Percentiles rank a stretch among this genome's conserved stretches.
Conservation (phyloP, 1,284 basidiomycete genomes). For the Laetiporus sulphureus region DNA sequence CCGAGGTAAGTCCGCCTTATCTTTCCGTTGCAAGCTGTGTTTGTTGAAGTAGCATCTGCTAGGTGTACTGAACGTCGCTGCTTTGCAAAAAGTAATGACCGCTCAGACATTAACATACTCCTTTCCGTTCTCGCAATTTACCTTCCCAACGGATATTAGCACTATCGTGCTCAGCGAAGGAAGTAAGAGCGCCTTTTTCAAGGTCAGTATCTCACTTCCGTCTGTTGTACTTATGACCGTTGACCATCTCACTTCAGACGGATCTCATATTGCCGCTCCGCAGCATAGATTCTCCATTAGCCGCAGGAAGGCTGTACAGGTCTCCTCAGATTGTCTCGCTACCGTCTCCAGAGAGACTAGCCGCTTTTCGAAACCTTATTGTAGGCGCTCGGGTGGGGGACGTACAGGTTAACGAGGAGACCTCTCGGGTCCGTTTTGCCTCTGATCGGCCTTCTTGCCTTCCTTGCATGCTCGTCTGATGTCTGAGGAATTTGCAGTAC, state of each 20-base stretch:
- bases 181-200: slow-evolving; percentile 59
- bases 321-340: slow-evolving; percentile 32
- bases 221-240: neutral
- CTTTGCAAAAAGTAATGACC: slow-evolving; percentile 63
- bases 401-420: slow-evolving; percentile 42
- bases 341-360: slow-evolving; percentile 39
- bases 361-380: slow-evolving; percentile 48
- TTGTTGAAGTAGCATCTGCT: neutral
- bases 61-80: slow-evolving; percentile 67
- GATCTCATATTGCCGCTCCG: no score
- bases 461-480: neutral
- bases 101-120: slow-evolving; percentile 70
- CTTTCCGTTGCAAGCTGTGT: neutral
- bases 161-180: slow-evolving; percentile 65
- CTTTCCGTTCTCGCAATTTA: slow-evolving; percentile 75
- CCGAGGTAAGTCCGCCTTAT: slow-evolving; percentile 34
- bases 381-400: slow-evolving; percentile 41
- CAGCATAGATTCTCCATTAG: no score
- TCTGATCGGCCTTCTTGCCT: neutral
- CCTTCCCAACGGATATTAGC: slow-evolving; percentile 69
- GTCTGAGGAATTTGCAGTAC: slow-evolving; percentile 32
- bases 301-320: slow-evolving; percentile 38
- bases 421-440: slow-evolving; percentile 42
- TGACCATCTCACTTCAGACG: no score
- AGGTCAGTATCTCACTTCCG: slow-evolving; percentile 31